A percentile compares a stretch with the other conserved stretches of the same genome.
Evolutionary conservation across 108 stramenopile species (phyloP).

Genomic region (Aurantiochytrium sp.): DNA sequence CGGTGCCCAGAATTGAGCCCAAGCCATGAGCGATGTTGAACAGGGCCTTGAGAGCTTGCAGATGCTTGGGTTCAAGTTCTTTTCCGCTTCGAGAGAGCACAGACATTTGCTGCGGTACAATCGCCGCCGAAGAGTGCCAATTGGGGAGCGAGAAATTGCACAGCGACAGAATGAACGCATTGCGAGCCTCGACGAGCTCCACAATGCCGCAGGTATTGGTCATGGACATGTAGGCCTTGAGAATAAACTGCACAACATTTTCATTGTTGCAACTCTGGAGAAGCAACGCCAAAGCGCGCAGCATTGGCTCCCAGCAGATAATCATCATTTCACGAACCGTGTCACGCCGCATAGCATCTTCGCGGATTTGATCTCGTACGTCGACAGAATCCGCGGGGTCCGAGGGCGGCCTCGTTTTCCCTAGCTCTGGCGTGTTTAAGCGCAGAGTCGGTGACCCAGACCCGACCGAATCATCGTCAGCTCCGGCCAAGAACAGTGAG

Average conservation of each 20-base stretch:
- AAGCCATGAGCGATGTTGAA: slow-evolving; percentile 11
- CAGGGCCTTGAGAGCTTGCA: not conserved
- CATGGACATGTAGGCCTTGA: slow-evolving; percentile 18
- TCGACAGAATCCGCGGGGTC: not conserved
- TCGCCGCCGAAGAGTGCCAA: slow-evolving; percentile 6
- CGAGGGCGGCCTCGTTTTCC: too few relatives aligned
- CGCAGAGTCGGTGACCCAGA: too few relatives aligned
- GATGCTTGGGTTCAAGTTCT: not conserved
- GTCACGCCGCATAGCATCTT: not conserved
- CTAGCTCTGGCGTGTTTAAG: too few relatives aligned
- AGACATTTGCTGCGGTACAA: not conserved
- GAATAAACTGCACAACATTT: slow-evolving; percentile 10
- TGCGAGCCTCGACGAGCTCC: not conserved
- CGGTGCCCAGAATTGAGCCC: not conserved
- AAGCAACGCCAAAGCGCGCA: not conserved
- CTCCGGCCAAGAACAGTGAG: not conserved
- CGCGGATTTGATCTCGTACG: not conserved
- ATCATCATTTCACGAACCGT: not conserved
- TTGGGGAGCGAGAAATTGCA: slow-evolving; percentile 6
- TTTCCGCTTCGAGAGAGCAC: not conserved
- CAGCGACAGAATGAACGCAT: not conserved
- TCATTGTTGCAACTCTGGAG: slow-evolving; percentile 7
- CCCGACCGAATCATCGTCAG: not conserved
- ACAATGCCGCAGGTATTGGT: slow-evolving; percentile 9
- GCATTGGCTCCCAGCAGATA: slow-evolving; percentile 11